Base-by-base conservation (phyloP, 2,329 filamentous ascomycete genomes). In the Penicillium sp. region DNA sequence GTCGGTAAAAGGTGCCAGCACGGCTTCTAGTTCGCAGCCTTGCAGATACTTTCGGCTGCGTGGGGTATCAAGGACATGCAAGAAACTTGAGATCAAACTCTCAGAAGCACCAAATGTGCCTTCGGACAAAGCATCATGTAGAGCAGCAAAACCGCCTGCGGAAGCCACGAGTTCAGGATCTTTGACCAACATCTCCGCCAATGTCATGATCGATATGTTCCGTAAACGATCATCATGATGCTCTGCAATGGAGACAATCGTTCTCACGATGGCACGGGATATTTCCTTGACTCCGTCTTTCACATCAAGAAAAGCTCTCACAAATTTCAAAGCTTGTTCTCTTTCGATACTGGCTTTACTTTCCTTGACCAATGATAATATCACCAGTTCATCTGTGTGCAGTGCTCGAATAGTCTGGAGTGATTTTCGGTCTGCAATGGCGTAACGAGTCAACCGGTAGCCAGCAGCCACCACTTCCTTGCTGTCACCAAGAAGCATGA, bases 281-380 rank as follows among this genome's bases (percentile, higher is more conserved):
- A 99, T 84, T 72, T 99, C 93, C 61, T 86, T 84, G 9, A 96
- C 88, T 11, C 95, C 95, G 61, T 92, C 91, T 70, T 97, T 97
- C 62, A 98, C 91, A 70, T 99, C 95, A 3, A 99, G 80, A 69
- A 99, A 99, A 10, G 93, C 91, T 57, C 95, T 86, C 26, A 98
- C 88, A 72, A 99, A 97, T 73, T 99, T 99, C 67, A 99, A 80
- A 13, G 95, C 95, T 75, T 99, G 95, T 74, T 99, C 95, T 53
- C 96, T 86, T 77, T 99, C 95, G 19, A 99, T 90, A 65, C 93
- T 93, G n/a, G 93, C 91, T 74, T 97, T 98, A 69, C 90, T 89
- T 73, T 98, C 95, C 72, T 98, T 98, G 63, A 96, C 91, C 33
- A 99, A 80, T 1, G 95, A 98, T 67, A 93, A 82, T 39, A 96